Conservation (phyloP, 2,329 filamentous ascomycete species). For the Beauveria sp. region DNA sequence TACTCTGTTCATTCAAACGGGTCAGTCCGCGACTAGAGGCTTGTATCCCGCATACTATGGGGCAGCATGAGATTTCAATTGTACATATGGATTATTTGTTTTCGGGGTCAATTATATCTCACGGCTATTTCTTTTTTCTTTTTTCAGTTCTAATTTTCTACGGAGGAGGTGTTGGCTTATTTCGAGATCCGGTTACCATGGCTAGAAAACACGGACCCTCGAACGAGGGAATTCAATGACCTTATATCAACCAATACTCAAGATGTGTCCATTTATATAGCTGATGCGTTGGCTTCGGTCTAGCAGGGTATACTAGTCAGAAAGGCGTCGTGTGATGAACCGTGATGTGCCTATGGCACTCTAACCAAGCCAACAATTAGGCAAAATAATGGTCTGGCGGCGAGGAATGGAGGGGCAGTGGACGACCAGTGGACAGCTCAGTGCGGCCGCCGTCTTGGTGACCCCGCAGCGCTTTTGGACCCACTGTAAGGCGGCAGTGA, state of each 20-base stretch:
- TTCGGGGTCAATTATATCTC: neutral
- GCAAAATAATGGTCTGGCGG: neutral
- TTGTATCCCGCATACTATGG: constrained; percentile 2
- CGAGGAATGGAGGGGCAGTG: constrained; percentile 1
- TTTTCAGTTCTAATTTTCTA: neutral
- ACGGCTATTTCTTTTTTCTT: neutral
- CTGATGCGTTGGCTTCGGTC: neutral
- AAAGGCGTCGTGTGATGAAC: neutral
- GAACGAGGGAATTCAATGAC: neutral
- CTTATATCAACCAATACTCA: neutral
- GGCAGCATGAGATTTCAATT: neutral
- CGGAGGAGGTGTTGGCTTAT: neutral
- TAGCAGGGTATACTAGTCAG: neutral
- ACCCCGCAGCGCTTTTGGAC: constrained; percentile 2
- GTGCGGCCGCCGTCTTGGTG: neutral
- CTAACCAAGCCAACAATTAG: neutral
- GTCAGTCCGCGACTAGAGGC: neutral
- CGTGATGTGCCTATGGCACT: neutral
- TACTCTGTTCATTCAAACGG: neutral
- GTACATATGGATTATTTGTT: neutral
- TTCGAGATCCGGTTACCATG: neutral
- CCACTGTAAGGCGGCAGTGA: constrained; percentile 5
- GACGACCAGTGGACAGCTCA: neutral
- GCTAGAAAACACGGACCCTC: neutral
- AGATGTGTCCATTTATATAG: neutral